These are phyloP conservation scores for Geranium rotundifolium DNA, from an alignment of 345 rosid genomes.

Conservation along the genomic window DNA sequence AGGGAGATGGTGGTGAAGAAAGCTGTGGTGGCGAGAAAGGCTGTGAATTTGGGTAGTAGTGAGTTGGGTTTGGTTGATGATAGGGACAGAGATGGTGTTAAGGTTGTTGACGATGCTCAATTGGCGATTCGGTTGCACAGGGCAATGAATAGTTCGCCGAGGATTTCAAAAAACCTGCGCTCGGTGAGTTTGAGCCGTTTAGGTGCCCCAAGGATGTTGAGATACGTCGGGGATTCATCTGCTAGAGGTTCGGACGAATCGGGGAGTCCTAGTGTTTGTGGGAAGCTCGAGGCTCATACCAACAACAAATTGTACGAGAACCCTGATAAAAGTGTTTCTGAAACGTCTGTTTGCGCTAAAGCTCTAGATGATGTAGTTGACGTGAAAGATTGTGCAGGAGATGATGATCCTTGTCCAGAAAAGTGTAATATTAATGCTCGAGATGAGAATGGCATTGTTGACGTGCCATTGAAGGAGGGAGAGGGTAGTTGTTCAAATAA, in stretches of 20 bases:
- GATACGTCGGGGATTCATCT: not conserved
- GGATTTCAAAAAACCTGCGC: constrained; percentile 20
- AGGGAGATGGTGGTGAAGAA: constrained; percentile 11
- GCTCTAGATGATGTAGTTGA: not conserved
- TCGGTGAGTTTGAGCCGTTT: constrained; percentile 5
- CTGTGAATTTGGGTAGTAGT: constrained; percentile 10
- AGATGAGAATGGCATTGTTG: constrained; percentile 2
- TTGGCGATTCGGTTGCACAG: constrained; percentile 28
- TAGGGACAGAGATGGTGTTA: constrained; percentile 1
- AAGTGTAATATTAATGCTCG: not conserved
- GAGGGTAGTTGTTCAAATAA: constrained; percentile 19
- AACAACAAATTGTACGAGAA: constrained; percentile 5
- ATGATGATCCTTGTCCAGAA: not conserved
- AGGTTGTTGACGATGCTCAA: constrained; percentile 17
- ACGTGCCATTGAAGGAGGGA: constrained; percentile 12
- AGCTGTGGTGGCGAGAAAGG: constrained; percentile 13
- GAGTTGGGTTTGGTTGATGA: constrained; percentile 9
- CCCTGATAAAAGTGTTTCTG: constrained; percentile 3
- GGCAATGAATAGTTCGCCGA: constrained; percentile 21
- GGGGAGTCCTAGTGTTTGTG: constrained; percentile 1
- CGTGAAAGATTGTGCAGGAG: not conserved
- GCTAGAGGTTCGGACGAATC: constrained; percentile 3
- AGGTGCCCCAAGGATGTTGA: constrained; percentile 1
- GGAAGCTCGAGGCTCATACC: constrained; percentile 4
- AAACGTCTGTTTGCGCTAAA: constrained; percentile 3